Evolutionary conservation across 257 asterid species (phyloP), one percentile per base, ranked within the genome.

Genomic region (Misopates orontium): DNA sequence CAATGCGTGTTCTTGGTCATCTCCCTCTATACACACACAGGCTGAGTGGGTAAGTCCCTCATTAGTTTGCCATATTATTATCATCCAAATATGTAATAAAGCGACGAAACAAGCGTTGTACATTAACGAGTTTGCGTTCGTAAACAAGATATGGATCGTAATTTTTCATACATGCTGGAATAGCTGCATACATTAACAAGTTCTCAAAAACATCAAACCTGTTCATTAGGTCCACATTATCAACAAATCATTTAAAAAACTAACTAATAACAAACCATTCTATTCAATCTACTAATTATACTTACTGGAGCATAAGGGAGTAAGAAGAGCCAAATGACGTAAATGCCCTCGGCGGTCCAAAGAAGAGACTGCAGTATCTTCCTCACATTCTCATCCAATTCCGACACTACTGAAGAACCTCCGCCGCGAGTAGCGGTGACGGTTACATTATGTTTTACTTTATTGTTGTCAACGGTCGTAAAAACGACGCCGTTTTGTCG

Each of bases 291-390:
- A 16, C 1, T 6, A 28, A 28, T 7, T 28, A 17, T n/a, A 53
- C 86, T 76, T 79, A 92, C 97, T 39, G 98, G 98, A 67, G 98
- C 98, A 76, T 83, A 87, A 49, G 98, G 97, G 54, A 93, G 97
- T 59, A 90, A 78, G 83, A 90, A 93, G 69, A 90, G 97, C 98
- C 98, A 93, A 60, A 85, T 17, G 64, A 89, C 73, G 49, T 92
- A 92, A 60, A 83, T 83, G 10, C 86, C 87, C 64, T 85, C 98
- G 4, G 87, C 82, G 52, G 61, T 47, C 98, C 98, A 93, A 40
- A 93, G 71, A 39, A 72, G n/a, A 51, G 71, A 58, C 69, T 79
- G 90, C 22, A 80, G 57, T 18, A 80, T 56, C 57, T 71, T 87
- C 81, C 85, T 72, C 15, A 71, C 70, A 64, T 64, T 70, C 56